Percentiles rank a stretch among this genome's conserved stretches.
These are phyloP conservation scores for Panus rudis DNA, from an alignment of 768 basidiomycete species.

Conservation along the genomic window DNA sequence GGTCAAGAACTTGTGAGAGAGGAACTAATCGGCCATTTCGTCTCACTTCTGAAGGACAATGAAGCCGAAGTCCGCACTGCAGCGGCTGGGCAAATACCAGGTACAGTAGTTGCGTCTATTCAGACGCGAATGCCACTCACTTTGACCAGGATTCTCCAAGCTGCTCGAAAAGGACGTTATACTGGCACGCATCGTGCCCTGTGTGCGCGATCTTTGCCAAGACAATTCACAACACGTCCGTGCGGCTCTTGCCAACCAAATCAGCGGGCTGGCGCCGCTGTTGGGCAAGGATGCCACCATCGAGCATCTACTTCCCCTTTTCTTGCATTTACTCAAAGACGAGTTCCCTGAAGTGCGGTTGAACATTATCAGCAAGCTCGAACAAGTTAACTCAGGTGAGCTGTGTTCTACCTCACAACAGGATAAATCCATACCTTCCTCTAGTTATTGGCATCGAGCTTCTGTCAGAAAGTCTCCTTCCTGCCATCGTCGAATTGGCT, in stretches of 20 bases:
- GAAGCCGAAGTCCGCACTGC: conserved; percentile 98
- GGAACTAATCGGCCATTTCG: conserved; percentile 89
- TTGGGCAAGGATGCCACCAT: conserved; percentile 91
- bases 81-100: conserved; percentile 93
- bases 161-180: conserved; percentile 91
- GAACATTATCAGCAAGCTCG: conserved; percentile 98
- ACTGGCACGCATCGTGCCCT: conserved; percentile 87
- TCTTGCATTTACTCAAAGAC: conserved; percentile 94
- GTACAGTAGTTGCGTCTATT: conserved; percentile 33
- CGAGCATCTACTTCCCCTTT: conserved; percentile 93
- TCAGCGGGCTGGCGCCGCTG: conserved; percentile 91
- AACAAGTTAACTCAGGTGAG: conserved; percentile 88
- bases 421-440: background rate
- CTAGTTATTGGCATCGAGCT: conserved; percentile 97
- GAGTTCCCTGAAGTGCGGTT: conserved; percentile 97
- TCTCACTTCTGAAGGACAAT: conserved; percentile 92
- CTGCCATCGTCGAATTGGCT: conserved; percentile 95
- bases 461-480: conserved; percentile 88
- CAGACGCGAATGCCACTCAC: background rate
- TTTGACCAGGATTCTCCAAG: conserved; percentile 77
- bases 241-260: conserved; percentile 92
- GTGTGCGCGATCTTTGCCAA: conserved; percentile 88
- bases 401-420: too few species aligned
- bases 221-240: conserved; percentile 96
- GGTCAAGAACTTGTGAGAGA: conserved; percentile 88